Base-by-base conservation (phyloP, 495 filamentous ascomycete genomes). In the Margaritispora aquatica region DNA sequence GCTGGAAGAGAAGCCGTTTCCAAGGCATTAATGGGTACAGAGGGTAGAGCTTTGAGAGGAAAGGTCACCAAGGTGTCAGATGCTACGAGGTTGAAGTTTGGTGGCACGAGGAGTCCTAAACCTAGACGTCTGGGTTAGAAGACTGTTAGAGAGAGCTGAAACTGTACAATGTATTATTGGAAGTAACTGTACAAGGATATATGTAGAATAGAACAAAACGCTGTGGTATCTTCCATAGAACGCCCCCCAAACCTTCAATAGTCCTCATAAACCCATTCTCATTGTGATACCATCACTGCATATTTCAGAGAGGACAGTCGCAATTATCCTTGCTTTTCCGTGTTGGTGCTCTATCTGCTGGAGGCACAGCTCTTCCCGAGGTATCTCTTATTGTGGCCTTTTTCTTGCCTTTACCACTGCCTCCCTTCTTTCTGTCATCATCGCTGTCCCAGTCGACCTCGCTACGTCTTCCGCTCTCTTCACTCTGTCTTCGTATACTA, bases 61-160 rank as follows among this genome's bases (percentile, higher is more conserved):
- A 81, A 84, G 74, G 83, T 97, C 60, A 74, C 77, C 52, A 83
- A 83, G 65, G 89, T 97, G 36, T 80, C 86, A 22, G 94, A 98
- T 77, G 73, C 80, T 31, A 96, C 91, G 49, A 85, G 88, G 67
- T 69, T 97, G 68, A 98, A 97, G 75, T 96, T 97, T 76, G 94
- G 95, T 74, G 95, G 94, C 67, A 91, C 90, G 60, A 88, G 92
- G 71, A 90, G 89, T 76, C 78, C 76, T 68, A 88, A 83, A 66
- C 82, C 83, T 38, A 91, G 91, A 69, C 85, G 94, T 77, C 74
- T 97, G 75, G 87, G 90, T 77, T 92, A 77, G 59, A 62, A 10
- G 29, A n/a, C 10, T 17, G 22, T 38, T 29, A 13, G 46, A 26
- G 41, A 38, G 19, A 15, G 26, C 51, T 47, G 55, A 61, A 29